Percentiles rank a stretch among this genome's conserved stretches.
Evolutionary conservation across 148 eudicot species (phyloP).

Genomic region (Fagopyrum tataricum): DNA sequence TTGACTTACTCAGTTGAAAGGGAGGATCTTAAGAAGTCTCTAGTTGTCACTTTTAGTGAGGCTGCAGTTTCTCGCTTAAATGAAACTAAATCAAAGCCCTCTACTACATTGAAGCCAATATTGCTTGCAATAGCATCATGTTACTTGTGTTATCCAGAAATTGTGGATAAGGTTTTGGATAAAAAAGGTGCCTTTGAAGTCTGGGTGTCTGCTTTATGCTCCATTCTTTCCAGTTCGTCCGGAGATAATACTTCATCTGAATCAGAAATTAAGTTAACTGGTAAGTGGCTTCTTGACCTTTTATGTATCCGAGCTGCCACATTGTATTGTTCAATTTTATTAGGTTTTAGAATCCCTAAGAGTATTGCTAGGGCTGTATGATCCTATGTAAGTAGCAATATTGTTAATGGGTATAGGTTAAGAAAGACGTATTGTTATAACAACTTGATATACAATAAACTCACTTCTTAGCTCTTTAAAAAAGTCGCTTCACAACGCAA

Average conservation of each 20-base stretch:
- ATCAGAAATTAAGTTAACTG: slow-evolving; percentile 58
- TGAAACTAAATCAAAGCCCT: slow-evolving; percentile 34
- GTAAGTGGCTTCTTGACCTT: slow-evolving; percentile 23
- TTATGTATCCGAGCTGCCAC: neutral
- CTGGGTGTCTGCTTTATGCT: slow-evolving; percentile 48
- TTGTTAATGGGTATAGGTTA: no score
- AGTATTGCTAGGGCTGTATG: neutral
- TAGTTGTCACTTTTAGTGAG: slow-evolving; percentile 43
- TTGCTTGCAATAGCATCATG: slow-evolving; percentile 65
- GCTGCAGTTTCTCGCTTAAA: slow-evolving; percentile 55
- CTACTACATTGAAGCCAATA: slow-evolving; percentile 52
- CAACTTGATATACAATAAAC: neutral
- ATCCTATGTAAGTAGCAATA: neutral
- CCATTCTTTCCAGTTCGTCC: slow-evolving; percentile 32
- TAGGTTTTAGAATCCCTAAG: neutral
- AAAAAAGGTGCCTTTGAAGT: slow-evolving; percentile 44
- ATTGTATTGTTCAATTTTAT: neutral
- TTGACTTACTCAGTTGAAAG: slow-evolving; percentile 34
- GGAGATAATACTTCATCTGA: slow-evolving; percentile 34
- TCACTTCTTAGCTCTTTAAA: neutral
- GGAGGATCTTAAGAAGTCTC: slow-evolving; percentile 45
- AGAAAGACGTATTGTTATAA: neutral
- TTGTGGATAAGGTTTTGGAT: slow-evolving; percentile 43
- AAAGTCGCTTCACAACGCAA: neutral
- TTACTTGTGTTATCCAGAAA: slow-evolving; percentile 53